Base-by-base conservation (phyloP, 441 rosid genomes). In the Pelargonium fulgidum region DNA sequence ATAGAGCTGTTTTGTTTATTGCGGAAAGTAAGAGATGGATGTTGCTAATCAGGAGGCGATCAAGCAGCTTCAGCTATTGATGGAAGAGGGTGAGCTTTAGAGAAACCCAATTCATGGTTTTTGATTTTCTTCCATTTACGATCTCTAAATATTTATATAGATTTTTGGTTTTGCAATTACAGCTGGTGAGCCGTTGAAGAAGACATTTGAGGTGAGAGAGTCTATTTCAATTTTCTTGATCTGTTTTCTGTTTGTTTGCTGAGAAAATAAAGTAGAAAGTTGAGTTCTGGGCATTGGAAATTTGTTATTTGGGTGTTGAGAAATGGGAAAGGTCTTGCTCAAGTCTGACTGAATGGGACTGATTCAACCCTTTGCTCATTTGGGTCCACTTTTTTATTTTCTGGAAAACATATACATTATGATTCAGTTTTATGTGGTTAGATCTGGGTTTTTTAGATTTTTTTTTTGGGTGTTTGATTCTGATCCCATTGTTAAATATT, bases 141-240 rank as follows among this genome's bases (percentile, higher is more conserved):
- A 41, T 24, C 29, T 24, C 29, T 24, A 24, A 24, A 24, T 24
- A 24, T 24, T 24, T 24, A 1, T 24, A 63, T 72, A 69, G 2
- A 70, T 56, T 59, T 24, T 6, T 36, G 67, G 17, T 8, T 52
- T 76, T 72, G 29, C 2, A 24, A 24, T 76, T 67, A 69, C 92
- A 91, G 99, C 86, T 62, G 97, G 88, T 77, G 97, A 87, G 72
- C 65, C 86, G 54, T 68, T 87, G 70, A 88, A 80, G 85, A 70
- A 70, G 54, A 84, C 94, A 68, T 93, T 83, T 78, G 76, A 85
- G 96, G 99, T 88, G 70, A 74, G 89, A 74, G 89, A 65, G 33
- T 16, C 20, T 65, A 26, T 24, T 29, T 77, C 66, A 42, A 44
- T 61, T 67, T 52, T 64, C 24, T 48, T 63, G 66, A 70, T 70